Percentiles rank a stretch among this genome's conserved stretches.
Conservation (phyloP, 2,329 filamentous ascomycete genomes). For the Hirsutella rhossiliensis region DNA sequence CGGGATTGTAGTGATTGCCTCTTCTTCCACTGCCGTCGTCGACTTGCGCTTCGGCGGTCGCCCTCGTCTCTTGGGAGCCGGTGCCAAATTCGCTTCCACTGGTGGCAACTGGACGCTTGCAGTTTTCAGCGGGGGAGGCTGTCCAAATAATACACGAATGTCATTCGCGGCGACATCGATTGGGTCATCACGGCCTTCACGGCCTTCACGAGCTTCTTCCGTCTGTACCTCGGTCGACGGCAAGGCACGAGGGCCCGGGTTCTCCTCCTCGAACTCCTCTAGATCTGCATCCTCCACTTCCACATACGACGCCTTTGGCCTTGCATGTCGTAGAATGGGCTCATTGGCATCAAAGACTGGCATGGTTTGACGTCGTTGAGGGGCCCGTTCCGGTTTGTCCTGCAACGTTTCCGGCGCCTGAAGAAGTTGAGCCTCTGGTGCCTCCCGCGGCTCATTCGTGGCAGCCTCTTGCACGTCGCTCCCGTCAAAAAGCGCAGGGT, state of each 20-base stretch:
- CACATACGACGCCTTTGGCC: slow-evolving; percentile 37
- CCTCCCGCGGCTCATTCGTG: slow-evolving; percentile 7
- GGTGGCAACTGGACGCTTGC: slow-evolving; percentile 1
- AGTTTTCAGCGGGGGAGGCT: neutral
- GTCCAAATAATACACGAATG: slow-evolving; percentile 16
- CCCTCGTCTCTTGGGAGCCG: slow-evolving; percentile 12
- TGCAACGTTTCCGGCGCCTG: slow-evolving; percentile 4
- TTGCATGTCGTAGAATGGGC: slow-evolving; percentile 38
- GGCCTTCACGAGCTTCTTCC: neutral
- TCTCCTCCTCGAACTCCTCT: slow-evolving; percentile 30
- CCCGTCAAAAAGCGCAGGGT: slow-evolving; percentile 37
- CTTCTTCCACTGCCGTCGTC: neutral
- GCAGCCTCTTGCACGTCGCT: slow-evolving; percentile 7
- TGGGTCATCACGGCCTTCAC: slow-evolving; percentile 7
- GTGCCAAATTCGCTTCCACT: neutral
- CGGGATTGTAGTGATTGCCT: neutral
- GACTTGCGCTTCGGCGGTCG: slow-evolving; percentile 19
- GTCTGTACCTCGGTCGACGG: slow-evolving; percentile 1
- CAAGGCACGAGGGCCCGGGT: slow-evolving; percentile 16
- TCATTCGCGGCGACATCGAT: slow-evolving; percentile 27
- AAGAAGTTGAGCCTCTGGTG: slow-evolving; percentile 7
- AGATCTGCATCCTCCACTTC: slow-evolving; percentile 30
- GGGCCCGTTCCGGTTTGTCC: slow-evolving; percentile 5
- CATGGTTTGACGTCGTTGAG: slow-evolving; percentile 9
- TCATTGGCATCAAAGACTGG: slow-evolving; percentile 29